These are phyloP conservation scores for Heterobasidion irregulare DNA, from an alignment of 1,284 basidiomycete genomes.

Conservation along the genomic window DNA sequence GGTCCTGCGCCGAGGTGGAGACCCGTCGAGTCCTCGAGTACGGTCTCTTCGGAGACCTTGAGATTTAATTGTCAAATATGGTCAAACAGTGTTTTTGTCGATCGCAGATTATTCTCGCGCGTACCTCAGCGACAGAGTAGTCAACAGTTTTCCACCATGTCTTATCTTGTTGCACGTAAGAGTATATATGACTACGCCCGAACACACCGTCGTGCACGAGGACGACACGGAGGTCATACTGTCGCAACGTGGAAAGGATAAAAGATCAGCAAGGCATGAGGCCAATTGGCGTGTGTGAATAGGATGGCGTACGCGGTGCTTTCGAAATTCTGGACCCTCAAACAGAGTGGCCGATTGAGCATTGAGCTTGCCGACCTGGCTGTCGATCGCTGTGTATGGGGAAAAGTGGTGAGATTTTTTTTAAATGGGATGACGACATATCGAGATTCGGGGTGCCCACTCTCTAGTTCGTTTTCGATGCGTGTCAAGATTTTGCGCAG, in stretches of 20 bases:
- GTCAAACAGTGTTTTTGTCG: neutral
- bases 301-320: constrained; percentile 38
- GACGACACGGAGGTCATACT: constrained; percentile 75
- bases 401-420: neutral
- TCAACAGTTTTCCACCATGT: constrained; percentile 79
- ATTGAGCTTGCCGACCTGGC: constrained; percentile 35
- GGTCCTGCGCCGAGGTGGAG: constrained; percentile 68
- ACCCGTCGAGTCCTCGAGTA: constrained; percentile 58
- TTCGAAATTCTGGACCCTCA: constrained; percentile 53
- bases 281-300: neutral
- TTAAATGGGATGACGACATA: neutral
- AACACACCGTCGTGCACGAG: constrained; percentile 67
- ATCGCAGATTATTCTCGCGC: neutral
- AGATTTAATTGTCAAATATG: neutral
- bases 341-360: constrained; percentile 35
- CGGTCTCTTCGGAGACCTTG: constrained; percentile 61
- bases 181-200: constrained; percentile 66
- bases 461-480: constrained; percentile 44
- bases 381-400: constrained; percentile 39
- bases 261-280: neutral
- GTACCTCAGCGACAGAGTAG: constrained; percentile 54
- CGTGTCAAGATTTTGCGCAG: constrained; percentile 41
- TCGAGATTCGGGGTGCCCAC: constrained; percentile 24
- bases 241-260: neutral
- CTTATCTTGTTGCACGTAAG: constrained; percentile 57